phyloP scores from a whole-genome alignment of 1,284 basidiomycete species.

The Pyrrhoderma lamaoense region DNA sequence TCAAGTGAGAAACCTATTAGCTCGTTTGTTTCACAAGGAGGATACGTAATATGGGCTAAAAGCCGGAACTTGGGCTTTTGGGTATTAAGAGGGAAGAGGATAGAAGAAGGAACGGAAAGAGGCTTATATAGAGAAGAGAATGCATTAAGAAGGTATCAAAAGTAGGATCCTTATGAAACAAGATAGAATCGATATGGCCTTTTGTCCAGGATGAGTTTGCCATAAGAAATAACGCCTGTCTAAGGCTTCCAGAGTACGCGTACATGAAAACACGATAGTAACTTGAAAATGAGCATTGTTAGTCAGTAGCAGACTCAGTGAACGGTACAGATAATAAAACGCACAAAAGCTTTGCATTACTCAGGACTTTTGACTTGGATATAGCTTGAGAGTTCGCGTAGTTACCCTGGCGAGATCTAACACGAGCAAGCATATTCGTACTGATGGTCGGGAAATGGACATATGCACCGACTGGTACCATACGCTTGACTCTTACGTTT shows the following conservation, averaged over 20 bases:
- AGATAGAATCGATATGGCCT: conserved; percentile 71
- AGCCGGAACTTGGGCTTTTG: conserved; percentile 18
- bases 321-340: conserved; percentile 26
- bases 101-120: conserved; percentile 21
- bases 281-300: conserved; percentile 32
- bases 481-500: conserved; percentile 26
- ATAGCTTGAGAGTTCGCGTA: conserved; percentile 65
- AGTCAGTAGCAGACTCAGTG: neutral
- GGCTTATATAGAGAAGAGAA: conserved; percentile 27
- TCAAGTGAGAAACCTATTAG: conserved; percentile 61
- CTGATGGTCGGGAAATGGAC: conserved; percentile 97
- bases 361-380: conserved; percentile 54
- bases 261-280: conserved; percentile 90
- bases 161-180: conserved; percentile 46
- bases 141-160: conserved; percentile 36
- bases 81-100: conserved; percentile 18
- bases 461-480: conserved; percentile 79
- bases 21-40: conserved; percentile 84
- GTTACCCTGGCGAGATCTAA: conserved; percentile 50
- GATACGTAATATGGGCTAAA: conserved; percentile 66
- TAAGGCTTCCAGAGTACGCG: conserved; percentile 73
- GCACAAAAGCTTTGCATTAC: conserved; percentile 67
- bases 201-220: conserved; percentile 96
- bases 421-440: conserved; percentile 87
- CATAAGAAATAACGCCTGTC: conserved; percentile 75